phyloP scores from a whole-genome alignment of 345 rosid species.

The Salix exigua region DNA sequence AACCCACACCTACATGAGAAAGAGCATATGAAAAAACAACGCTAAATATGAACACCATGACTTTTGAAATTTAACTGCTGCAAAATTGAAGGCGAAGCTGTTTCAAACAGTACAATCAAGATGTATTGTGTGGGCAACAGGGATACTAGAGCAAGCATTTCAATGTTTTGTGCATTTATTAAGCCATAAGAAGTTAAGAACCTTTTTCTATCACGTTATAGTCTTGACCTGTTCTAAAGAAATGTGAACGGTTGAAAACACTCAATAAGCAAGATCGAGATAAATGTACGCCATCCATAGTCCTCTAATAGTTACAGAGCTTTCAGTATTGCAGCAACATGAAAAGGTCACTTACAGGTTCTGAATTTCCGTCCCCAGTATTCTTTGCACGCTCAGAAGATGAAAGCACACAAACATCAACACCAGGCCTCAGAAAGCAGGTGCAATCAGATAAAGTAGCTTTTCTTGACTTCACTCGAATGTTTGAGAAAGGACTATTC shows the following conservation, averaged over 20 bases:
- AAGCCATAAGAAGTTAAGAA: not conserved
- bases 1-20: constrained; percentile 54
- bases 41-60: not conserved
- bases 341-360: constrained; percentile 34
- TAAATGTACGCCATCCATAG: not conserved
- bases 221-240: not conserved
- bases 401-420: constrained; percentile 69
- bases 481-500: constrained; percentile 45
- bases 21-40: constrained; percentile 12
- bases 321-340: not conserved
- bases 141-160: not conserved
- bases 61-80: not conserved
- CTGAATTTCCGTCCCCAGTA: constrained; percentile 32
- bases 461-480: constrained; percentile 67
- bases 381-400: constrained; percentile 10
- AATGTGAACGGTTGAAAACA: not conserved
- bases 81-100: not conserved
- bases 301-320: not conserved
- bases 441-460: constrained; percentile 62
- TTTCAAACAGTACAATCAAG: not conserved
- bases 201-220: not conserved
- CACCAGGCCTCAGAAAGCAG: constrained; percentile 66
- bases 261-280: not conserved
- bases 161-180: not conserved
- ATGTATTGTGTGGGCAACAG: not conserved